Evolutionary conservation across 1,284 basidiomycete genomes (phyloP).

Genomic region (Ustilago vetiveriae): DNA sequence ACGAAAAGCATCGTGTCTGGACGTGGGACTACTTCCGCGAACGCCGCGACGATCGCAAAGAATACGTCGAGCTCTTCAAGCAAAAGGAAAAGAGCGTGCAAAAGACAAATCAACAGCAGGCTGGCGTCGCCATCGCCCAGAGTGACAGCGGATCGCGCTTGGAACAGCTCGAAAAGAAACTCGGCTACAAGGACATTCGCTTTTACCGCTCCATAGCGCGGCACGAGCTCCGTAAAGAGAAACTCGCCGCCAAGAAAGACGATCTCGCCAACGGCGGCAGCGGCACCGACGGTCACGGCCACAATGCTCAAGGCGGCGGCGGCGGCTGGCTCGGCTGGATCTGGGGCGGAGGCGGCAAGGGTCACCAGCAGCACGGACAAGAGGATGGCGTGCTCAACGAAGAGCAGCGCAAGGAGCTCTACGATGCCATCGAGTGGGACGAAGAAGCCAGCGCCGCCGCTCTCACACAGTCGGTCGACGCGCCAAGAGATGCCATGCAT

Average conservation of each 20-base stretch:
- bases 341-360: conserved; percentile 54
- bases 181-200: conserved; percentile 93
- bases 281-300: conserved; percentile 70
- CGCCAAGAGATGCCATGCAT: conserved; percentile 84
- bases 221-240: conserved; percentile 85
- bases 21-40: conserved; percentile 91
- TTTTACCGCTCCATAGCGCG: conserved; percentile 97
- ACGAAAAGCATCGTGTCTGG: conserved; percentile 85
- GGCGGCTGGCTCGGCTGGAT: conserved; percentile 66
- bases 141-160: conserved; percentile 69
- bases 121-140: conserved; percentile 45
- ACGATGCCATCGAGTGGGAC: conserved; percentile 93
- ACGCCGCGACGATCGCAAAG: conserved; percentile 82
- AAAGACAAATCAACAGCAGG: conserved; percentile 56
- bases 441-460: conserved; percentile 51
- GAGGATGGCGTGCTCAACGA: conserved; percentile 78
- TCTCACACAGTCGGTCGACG: conserved; percentile 59
- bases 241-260: conserved; percentile 64
- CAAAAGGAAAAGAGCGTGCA: conserved; percentile 71
- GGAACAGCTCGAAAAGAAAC: conserved; percentile 79
- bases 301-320: conserved; percentile 40
- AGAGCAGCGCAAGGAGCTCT: conserved; percentile 90
- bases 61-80: conserved; percentile 88
- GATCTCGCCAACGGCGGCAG: conserved; percentile 60
- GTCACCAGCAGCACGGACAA: conserved; percentile 39